Evolutionary conservation across 108 stramenopile species (phyloP), one percentile per base, ranked within the genome.

Genomic region (Fragilariopsis cylindrus): DNA sequence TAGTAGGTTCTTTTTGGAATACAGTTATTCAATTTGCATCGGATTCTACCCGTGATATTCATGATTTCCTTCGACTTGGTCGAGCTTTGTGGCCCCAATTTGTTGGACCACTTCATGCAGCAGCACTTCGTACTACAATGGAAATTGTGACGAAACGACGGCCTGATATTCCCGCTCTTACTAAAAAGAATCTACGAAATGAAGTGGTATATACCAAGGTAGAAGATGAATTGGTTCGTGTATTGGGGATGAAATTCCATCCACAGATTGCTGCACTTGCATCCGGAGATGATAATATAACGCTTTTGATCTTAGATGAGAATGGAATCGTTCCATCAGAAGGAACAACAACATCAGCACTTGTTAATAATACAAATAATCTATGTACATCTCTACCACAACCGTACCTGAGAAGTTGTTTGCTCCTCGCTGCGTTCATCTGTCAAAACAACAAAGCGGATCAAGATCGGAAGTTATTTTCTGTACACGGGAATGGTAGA

Each of bases 401-500:
- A 42, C 79, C 90, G 1, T 89, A 83, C 63, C 60, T 82, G 5
- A 79, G 81, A 5, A 85, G 84, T 57, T 90, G 88, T 65, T 45
- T 92, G 45, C 76, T 90, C 3, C 62, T 92, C 13, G 79, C 92
- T 47, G 85, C 89, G 7, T 92, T 81, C 73, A 70, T 92, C 13
- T 92, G 92, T 56, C 92, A 92, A 65, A 72, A 87, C 60, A 92
- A 92, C 69, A 74, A 76, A 39, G 69, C 84, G 4, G 87, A 90
- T 39, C 75, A 78, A 18, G 92, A 92, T 46, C 56, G 62, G 41
- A 77, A 82, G 21, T 58, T 90, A 6, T 92, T 87, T 68, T 86
- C 89, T 9, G 73, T 72, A 43, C 73, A 79, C n/a, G 82, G 81
- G 39, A 86, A 81, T 44, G 88, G 88, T 39, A 82, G 85, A 57